Conservation (phyloP, 2,329 filamentous ascomycete species). For the Fusarium secorum region DNA sequence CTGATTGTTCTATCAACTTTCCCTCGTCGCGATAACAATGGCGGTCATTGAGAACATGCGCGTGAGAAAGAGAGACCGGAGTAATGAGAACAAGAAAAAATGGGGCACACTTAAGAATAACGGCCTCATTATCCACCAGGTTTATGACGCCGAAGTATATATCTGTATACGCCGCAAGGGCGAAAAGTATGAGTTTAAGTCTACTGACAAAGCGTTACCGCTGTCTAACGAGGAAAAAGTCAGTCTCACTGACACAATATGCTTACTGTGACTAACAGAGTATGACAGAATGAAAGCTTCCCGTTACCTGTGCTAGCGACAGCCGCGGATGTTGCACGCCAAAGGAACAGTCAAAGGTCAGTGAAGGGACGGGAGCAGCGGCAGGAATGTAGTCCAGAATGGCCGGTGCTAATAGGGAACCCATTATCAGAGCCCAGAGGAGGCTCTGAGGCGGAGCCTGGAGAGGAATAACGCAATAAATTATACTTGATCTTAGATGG, state of each 20-base stretch:
- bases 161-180: not conserved
- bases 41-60: rapidly evolving
- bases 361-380: not conserved
- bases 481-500: not conserved
- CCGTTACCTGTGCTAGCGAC: not conserved
- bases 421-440: not conserved
- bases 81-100: not conserved
- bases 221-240: not conserved
- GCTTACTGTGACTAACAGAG: not conserved
- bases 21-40: rapidly evolving
- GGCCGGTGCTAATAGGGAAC: not conserved
- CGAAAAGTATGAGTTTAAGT: not conserved
- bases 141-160: not conserved
- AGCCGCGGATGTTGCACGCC: not conserved
- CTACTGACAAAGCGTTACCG: not conserved
- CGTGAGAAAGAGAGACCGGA: not conserved
- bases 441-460: not conserved
- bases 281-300: not conserved
- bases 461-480: not conserved
- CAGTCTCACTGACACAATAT: rapidly evolving
- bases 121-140: not conserved
- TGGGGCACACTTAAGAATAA: not conserved
- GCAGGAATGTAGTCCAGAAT: not conserved
- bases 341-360: not conserved
- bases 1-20: rapidly evolving